Base-by-base conservation (phyloP, 768 basidiomycete species). In the Hypholoma sublateritium region DNA sequence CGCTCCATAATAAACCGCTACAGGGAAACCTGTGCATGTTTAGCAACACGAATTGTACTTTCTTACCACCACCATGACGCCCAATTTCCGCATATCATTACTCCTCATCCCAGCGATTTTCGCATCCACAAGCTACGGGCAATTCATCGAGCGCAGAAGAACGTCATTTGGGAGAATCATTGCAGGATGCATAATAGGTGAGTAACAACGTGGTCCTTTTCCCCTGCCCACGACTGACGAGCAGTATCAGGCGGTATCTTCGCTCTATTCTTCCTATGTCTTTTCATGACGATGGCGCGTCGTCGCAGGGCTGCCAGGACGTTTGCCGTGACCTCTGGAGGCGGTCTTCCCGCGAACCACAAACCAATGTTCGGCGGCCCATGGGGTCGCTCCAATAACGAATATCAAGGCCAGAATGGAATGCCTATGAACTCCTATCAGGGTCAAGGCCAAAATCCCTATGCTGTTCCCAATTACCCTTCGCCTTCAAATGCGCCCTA, bases 341-440 rank as follows among this genome's bases (percentile, higher is more conserved):
- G 22, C 4, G 25, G 7, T 16, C 21, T 21, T 11, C 12, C 19
- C 16, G 42, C n/a, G 9, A 43, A 43, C n/a, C 14, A 44, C 5
- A 51, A 50, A 50, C 49, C 49, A 12, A 16, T 50, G 28, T 50
- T 50, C 25, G 49, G 49, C 19, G 49, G 32, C 13, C 49, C 49
- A 17, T 51, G 50, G 50, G 50, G 50, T 12, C 34, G 50, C n/a
- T 19, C 34, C 7, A 36, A 51, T 13, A 28, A 22, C 34, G 48
- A 28, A 12, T 2, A 25, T 12, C 35, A 32, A 19, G 35, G 24
- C 46, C 49, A 34, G 12, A 50, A 45, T 24, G 24, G 4, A 12
- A 45, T 45, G n/a, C 44, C 44, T 19, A 45, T 22, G 44, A 19
- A 19, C 19, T 19, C 39, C 39, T 21, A 19, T 16, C 19, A 16